phyloP scores from a whole-genome alignment of 2,329 filamentous ascomycete genomes.

The Penicillium freii region DNA sequence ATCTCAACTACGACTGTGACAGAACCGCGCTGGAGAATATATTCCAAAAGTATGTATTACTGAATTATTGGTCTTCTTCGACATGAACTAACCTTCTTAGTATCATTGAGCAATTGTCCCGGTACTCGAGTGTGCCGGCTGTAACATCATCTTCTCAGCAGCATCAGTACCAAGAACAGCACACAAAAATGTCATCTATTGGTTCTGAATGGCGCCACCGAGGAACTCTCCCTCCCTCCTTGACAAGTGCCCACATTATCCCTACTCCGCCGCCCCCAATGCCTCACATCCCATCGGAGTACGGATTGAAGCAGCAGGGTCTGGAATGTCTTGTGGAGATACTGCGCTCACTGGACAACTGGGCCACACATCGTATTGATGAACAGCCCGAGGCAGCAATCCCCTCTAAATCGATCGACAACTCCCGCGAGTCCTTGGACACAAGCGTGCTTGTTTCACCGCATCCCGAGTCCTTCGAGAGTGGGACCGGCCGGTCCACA shows the following conservation, averaged over 20 bases:
- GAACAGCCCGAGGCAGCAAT: conserved; percentile 52
- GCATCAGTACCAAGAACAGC: conserved; percentile 80
- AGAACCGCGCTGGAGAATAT: conserved; percentile 90
- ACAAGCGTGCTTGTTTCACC: conserved; percentile 57
- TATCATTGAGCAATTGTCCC: conserved; percentile 89
- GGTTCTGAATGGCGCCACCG: conserved; percentile 80
- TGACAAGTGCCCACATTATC: conserved; percentile 74
- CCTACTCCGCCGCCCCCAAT: conserved; percentile 46
- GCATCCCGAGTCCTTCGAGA: conserved; percentile 55
- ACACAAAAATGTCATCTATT: conserved; percentile 58
- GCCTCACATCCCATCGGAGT: conserved; percentile 79
- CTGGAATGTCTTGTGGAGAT: conserved; percentile 87
- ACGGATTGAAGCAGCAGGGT: conserved; percentile 84
- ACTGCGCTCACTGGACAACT: conserved; percentile 84
- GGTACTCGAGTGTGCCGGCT: conserved; percentile 77
- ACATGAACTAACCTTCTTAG: conserved; percentile 37
- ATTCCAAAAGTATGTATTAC: conserved; percentile 65
- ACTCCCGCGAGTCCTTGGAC: conserved; percentile 73
- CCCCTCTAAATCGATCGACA: conserved; percentile 54
- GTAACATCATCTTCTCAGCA: conserved; percentile 73
- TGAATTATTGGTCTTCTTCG: neutral
- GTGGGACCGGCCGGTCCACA: conserved; percentile 60
- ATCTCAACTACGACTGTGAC: conserved; percentile 98
- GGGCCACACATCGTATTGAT: conserved; percentile 69
- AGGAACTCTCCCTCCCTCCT: conserved; percentile 78